A percentile compares a stretch with the other conserved stretches of the same genome.
Conservation (phyloP, 2,329 filamentous ascomycete species). For the Helotiales sp. region DNA sequence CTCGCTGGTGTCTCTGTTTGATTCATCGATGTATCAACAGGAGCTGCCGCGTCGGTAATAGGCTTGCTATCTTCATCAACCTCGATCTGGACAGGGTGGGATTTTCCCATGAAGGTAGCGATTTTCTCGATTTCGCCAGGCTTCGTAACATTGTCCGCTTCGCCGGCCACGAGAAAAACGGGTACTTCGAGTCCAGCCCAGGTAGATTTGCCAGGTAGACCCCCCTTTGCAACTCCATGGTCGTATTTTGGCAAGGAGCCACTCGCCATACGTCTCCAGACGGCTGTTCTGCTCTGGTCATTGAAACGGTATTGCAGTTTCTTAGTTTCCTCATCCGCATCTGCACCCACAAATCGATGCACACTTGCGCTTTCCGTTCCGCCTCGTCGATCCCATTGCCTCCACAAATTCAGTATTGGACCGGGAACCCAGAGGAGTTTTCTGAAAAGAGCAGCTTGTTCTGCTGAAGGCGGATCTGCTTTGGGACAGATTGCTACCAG, state of each 20-base stretch:
- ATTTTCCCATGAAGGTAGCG: slow-evolving; percentile 46
- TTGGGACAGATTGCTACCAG: slow-evolving; percentile 83
- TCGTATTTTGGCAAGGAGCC: slow-evolving; percentile 69
- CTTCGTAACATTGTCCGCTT: slow-evolving; percentile 77
- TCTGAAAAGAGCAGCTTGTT: slow-evolving; percentile 56
- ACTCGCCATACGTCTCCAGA: slow-evolving; percentile 81
- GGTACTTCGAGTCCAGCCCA: slow-evolving; percentile 79
- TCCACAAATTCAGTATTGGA: slow-evolving; percentile 75
- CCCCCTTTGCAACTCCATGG: slow-evolving; percentile 58
- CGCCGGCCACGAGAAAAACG: slow-evolving; percentile 78
- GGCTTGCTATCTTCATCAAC: slow-evolving; percentile 42
- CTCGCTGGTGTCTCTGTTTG: slow-evolving; percentile 41
- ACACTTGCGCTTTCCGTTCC: slow-evolving; percentile 81
- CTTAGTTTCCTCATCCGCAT: slow-evolving; percentile 68
- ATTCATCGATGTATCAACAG: slow-evolving; percentile 46
- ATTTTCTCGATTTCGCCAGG: slow-evolving; percentile 74
- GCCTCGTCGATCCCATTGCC: slow-evolving; percentile 78
- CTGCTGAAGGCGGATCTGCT: slow-evolving; percentile 63
- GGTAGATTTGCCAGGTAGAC: slow-evolving; percentile 69
- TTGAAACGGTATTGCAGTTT: slow-evolving; percentile 77
- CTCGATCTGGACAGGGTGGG: slow-evolving; percentile 35
- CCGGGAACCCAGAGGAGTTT: slow-evolving; percentile 71
- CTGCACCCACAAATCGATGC: slow-evolving; percentile 72
- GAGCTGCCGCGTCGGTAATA: slow-evolving; percentile 56
- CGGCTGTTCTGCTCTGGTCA: slow-evolving; percentile 78